These are phyloP conservation scores for Gnetum montanum DNA, from an alignment of 75 land plant species.

Conservation along the genomic window DNA sequence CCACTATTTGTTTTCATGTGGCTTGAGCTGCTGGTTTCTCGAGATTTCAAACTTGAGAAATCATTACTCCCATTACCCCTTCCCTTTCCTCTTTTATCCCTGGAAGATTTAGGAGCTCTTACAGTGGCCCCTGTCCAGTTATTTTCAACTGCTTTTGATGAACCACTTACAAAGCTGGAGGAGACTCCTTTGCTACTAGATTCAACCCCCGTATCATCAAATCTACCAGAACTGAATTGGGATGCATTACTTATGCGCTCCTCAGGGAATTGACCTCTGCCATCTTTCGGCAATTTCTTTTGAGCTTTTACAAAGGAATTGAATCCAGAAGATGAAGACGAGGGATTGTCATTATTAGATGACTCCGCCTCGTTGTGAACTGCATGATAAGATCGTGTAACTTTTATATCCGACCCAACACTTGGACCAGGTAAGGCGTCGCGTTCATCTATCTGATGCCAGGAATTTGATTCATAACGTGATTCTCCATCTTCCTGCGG, in stretches of 20 bases:
- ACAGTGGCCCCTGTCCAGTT: constrained; percentile 43
- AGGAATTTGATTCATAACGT: constrained; percentile 20
- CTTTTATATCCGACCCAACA: constrained; percentile 22
- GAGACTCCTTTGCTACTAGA: background rate
- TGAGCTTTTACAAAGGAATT: constrained; percentile 11
- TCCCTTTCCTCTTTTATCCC: constrained; percentile 44
- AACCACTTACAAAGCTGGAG: constrained; percentile 5
- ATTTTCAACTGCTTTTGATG: constrained; percentile 38
- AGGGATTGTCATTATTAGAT: background rate
- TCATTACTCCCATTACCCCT: constrained; percentile 8
- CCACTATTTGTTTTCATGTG: constrained; percentile 23
- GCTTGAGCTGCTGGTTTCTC: constrained; percentile 3
- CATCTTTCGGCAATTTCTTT: constrained; percentile 29
- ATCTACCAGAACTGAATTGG: background rate
- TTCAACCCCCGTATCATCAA: constrained; percentile 1
- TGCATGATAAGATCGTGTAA: constrained; percentile 16
- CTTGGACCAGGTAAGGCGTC: constrained; percentile 3
- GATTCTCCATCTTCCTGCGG: constrained; percentile 13
- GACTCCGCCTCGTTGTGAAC: constrained; percentile 8
- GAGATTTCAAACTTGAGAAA: background rate
- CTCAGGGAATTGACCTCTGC: constrained; percentile 13
- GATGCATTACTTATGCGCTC: constrained; percentile 1
- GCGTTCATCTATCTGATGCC: constrained; percentile 33
- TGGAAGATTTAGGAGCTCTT: constrained; percentile 27
- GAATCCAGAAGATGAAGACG: constrained; percentile 3